phyloP scores from a whole-genome alignment of 2,329 filamentous ascomycete species.

The Periconia digitata region DNA sequence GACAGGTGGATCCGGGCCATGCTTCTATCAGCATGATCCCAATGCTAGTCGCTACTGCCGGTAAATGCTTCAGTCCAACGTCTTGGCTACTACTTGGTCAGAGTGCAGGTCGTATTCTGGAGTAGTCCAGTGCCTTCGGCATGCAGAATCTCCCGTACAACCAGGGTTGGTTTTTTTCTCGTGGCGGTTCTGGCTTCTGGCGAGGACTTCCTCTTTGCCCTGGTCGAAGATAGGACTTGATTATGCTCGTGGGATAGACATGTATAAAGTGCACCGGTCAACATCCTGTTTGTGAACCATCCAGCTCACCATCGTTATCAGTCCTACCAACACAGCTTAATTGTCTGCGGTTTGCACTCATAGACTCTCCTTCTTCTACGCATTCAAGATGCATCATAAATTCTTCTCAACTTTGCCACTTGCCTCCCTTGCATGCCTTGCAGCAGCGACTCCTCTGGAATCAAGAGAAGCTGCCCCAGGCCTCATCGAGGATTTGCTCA shows the following conservation, averaged over 20 bases:
- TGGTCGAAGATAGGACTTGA: background rate
- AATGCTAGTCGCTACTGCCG: background rate
- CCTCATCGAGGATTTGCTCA: conserved; percentile 27
- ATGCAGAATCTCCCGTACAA: background rate
- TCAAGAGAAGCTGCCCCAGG: conserved; percentile 21
- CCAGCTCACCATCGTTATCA: background rate
- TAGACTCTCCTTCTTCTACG: background rate
- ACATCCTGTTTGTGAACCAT: background rate
- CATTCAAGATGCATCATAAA: conserved; percentile 21
- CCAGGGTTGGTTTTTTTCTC: background rate
- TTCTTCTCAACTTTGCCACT: conserved; percentile 17
- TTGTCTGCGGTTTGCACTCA: background rate
- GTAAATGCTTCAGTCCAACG: background rate
- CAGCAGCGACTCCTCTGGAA: conserved; percentile 24
- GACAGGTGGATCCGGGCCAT: too few species aligned
- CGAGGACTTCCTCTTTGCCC: background rate
- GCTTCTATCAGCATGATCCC: background rate
- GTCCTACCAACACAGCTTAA: background rate
- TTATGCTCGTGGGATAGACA: background rate
- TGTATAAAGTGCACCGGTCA: background rate
- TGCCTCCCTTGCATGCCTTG: conserved; percentile 16
- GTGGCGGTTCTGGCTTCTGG: background rate
- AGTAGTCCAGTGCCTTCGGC: background rate
- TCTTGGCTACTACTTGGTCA: background rate
- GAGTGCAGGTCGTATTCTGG: background rate